A percentile compares a stretch with the other conserved stretches of the same genome.
Evolutionary conservation across 192 early-diverging fungal genomes (phyloP).

Genomic region (Coemansia guatemalensis): DNA sequence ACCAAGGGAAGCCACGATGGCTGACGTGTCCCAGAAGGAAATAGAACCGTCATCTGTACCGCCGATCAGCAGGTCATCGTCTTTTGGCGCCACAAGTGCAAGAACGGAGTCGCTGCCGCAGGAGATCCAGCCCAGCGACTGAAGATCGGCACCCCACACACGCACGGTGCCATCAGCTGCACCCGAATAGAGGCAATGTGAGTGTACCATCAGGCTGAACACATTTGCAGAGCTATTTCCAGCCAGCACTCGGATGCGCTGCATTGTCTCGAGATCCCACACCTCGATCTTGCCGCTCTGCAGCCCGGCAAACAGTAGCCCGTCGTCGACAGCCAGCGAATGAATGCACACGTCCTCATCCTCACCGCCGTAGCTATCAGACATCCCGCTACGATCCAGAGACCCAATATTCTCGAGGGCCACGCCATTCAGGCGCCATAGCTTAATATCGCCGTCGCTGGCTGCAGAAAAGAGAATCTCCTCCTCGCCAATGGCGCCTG

Average conservation of each 20-base stretch:
- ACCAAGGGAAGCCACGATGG: neutral
- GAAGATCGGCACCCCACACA: constrained; percentile 66
- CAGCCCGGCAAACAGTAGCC: constrained; percentile 69
- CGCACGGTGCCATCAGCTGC: constrained; percentile 70
- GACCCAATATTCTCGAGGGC: constrained; percentile 26
- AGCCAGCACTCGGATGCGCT: constrained; percentile 44
- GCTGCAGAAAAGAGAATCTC: constrained; percentile 54
- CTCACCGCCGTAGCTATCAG: constrained; percentile 21
- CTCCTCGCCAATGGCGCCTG: constrained; percentile 21
- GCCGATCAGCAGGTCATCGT: constrained; percentile 56
- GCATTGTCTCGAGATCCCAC: constrained; percentile 73
- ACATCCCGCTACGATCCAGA: constrained; percentile 21
- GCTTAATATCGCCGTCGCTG: constrained; percentile 68
- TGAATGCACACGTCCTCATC: constrained; percentile 57
- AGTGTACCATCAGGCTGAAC: constrained; percentile 53
- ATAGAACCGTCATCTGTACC: constrained; percentile 63
- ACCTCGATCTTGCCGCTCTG: constrained; percentile 74
- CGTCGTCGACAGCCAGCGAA: constrained; percentile 65
- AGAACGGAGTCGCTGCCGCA: constrained; percentile 61
- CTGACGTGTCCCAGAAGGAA: constrained; percentile 58
- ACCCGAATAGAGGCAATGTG: constrained; percentile 58
- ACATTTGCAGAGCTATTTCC: constrained; percentile 56
- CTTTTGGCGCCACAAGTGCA: constrained; percentile 38
- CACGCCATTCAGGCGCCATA: constrained; percentile 34
- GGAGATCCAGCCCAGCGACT: constrained; percentile 54